Percentiles rank a stretch among this genome's conserved stretches.
Evolutionary conservation across 768 basidiomycete species (phyloP).

Genomic region (Rhodotorula diobovata): DNA sequence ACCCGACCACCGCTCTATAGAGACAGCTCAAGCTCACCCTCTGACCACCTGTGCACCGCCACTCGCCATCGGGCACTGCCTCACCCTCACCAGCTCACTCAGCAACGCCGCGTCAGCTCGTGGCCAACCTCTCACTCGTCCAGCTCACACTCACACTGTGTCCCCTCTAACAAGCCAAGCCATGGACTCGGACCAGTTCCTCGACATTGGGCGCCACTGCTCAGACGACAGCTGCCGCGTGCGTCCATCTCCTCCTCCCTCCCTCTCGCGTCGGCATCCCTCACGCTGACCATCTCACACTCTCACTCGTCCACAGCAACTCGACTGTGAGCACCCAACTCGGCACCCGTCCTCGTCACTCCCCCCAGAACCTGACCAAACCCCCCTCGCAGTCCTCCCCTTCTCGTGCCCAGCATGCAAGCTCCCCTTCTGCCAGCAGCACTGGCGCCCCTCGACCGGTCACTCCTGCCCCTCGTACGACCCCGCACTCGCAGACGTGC

Average conservation of each 20-base stretch:
- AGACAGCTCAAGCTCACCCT: no score
- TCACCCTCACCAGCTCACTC: no score
- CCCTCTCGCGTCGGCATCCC: not conserved
- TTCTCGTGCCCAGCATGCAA: slow-evolving; percentile 36
- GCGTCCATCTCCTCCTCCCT: not conserved
- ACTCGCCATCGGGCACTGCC: no score
- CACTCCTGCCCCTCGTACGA: slow-evolving; percentile 25
- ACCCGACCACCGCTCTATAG: no score
- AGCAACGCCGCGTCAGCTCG: no score
- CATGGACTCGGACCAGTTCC: slow-evolving; percentile 28
- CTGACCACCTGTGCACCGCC: no score
- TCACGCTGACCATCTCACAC: not conserved
- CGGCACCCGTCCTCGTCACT: no score
- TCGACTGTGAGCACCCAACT: slow-evolving; percentile 18
- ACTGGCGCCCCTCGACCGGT: slow-evolving; percentile 23
- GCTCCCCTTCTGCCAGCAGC: slow-evolving; percentile 17
- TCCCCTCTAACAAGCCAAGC: slow-evolving; percentile 27
- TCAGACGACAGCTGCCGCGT: slow-evolving; percentile 5
- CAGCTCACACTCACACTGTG: not conserved
- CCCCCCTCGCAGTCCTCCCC: slow-evolving; percentile 25
- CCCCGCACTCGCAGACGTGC: slow-evolving; percentile 11
- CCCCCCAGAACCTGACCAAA: not conserved
- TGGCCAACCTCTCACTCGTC: no score
- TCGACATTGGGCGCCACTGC: slow-evolving; percentile 42
- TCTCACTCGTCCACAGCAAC: slow-evolving; percentile 14